Evolutionary conservation across 495 filamentous ascomycete genomes (phyloP).

Genomic region (Talaromyces trachyspermus): DNA sequence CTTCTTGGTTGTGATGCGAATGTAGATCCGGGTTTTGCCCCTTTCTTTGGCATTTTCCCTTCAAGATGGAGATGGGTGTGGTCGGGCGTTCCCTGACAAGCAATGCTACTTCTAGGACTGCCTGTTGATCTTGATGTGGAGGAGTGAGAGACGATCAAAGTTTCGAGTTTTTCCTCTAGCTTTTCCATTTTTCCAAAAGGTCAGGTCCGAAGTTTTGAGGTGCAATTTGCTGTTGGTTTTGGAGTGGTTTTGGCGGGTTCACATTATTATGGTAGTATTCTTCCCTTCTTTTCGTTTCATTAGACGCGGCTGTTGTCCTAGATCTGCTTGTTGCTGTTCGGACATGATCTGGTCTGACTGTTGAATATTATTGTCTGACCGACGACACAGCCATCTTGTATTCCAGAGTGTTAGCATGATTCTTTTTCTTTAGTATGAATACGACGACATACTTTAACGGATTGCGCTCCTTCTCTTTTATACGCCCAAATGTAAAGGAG

Average conservation of each 20-base stretch:
- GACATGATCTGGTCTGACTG: not conserved
- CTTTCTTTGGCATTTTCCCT: too few species aligned
- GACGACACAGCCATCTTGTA: slow-evolving; percentile 2
- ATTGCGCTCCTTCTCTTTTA: not conserved
- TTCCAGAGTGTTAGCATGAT: not conserved
- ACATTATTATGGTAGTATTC: too few species aligned
- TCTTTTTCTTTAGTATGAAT: not conserved
- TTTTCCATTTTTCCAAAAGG: not conserved
- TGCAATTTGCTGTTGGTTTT: too few species aligned
- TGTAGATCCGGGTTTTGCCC: too few species aligned
- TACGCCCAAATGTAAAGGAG: too few species aligned
- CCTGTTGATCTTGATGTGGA: not conserved
- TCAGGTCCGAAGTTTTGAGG: not conserved
- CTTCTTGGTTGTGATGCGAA: too few species aligned
- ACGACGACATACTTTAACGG: slow-evolving; percentile 2
- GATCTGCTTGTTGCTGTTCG: too few species aligned
- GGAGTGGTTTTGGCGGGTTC: too few species aligned
- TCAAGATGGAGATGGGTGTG: too few species aligned
- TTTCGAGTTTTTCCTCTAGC: slow-evolving; percentile 1
- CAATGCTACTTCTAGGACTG: not conserved
- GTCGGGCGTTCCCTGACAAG: not conserved
- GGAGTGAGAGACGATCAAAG: not conserved
- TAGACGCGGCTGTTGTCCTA: too few species aligned
- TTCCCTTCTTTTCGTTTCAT: too few species aligned
- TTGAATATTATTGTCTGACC: not conserved